phyloP scores from a whole-genome alignment of 495 filamentous ascomycete genomes.

The Aspergillus taichungensis region DNA sequence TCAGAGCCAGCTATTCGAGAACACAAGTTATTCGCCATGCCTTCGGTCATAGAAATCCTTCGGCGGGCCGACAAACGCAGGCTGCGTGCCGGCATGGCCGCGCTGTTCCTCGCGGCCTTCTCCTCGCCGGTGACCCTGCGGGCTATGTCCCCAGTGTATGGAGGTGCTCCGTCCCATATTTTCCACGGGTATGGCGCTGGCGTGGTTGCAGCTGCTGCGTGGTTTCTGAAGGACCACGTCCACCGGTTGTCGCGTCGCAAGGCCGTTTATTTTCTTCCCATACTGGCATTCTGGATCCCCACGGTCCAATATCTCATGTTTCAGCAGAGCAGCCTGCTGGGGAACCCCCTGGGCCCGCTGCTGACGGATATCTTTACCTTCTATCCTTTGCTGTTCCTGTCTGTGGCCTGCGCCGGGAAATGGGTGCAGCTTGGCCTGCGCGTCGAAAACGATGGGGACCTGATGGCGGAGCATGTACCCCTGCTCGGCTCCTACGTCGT shows the following conservation, averaged over 20 bases:
- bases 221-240: conserved; percentile 46
- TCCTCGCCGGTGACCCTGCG: conserved; percentile 68
- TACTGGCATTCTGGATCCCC: conserved; percentile 68
- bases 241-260: conserved; percentile 33
- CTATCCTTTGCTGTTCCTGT: conserved; percentile 63
- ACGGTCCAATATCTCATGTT: conserved; percentile 60
- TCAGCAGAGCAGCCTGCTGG: conserved; percentile 51
- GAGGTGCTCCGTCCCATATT: conserved; percentile 61
- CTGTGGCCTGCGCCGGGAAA: conserved; percentile 54
- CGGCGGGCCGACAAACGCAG: conserved; percentile 21
- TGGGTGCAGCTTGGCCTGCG: conserved; percentile 49
- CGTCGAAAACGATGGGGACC: conserved; percentile 45
- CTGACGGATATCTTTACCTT: conserved; percentile 63
- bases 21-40: conserved; percentile 11
- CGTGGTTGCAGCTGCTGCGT: conserved; percentile 52
- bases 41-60: conserved; percentile 20
- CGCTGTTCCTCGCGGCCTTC: conserved; percentile 62
- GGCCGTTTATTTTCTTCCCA: conserved; percentile 45
- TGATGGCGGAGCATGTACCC: conserved; percentile 48
- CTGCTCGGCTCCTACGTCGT: conserved; percentile 53
- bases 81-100: conserved; percentile 24
- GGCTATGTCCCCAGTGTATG: conserved; percentile 77
- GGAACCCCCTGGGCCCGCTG: conserved; percentile 61
- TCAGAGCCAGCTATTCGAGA: not conserved
- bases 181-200: conserved; percentile 61